phyloP scores from a whole-genome alignment of 306 rosid genomes.

The Neltuma alba region DNA sequence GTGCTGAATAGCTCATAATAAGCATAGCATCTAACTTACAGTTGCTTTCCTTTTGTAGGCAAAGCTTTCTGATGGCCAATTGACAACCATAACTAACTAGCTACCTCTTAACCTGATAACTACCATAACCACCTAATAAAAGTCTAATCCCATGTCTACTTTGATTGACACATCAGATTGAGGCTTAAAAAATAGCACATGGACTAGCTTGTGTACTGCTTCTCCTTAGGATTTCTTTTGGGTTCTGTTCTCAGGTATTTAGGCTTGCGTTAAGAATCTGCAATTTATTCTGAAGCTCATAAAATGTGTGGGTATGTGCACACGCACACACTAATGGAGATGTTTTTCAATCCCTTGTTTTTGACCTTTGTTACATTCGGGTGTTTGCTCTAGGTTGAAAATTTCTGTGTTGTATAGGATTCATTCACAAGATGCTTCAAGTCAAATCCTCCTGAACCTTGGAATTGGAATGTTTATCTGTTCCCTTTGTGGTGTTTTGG shows the following conservation, averaged over 20 bases:
- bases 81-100: neutral
- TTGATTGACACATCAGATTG: neutral
- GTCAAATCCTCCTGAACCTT: constrained; percentile 94
- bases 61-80: neutral
- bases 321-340: neutral
- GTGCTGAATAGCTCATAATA: neutral
- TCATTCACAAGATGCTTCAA: constrained; percentile 96
- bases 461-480: constrained; percentile 96
- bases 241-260: neutral
- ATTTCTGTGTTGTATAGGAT: constrained; percentile 55
- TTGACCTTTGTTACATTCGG: neutral
- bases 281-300: neutral
- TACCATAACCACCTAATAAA: too few species aligned
- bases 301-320: neutral
- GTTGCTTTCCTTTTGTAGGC: neutral
- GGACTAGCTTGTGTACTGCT: neutral
- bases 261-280: neutral
- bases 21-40: neutral
- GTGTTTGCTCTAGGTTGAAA: constrained; percentile 27
- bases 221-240: neutral
- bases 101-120: neutral
- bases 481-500: constrained; percentile 99
- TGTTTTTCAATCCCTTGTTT: neutral
- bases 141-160: neutral
- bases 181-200: neutral